Evolutionary conservation across 805 yeast genomes (phyloP).

Genomic region (Myxozyma mucilagina): DNA sequence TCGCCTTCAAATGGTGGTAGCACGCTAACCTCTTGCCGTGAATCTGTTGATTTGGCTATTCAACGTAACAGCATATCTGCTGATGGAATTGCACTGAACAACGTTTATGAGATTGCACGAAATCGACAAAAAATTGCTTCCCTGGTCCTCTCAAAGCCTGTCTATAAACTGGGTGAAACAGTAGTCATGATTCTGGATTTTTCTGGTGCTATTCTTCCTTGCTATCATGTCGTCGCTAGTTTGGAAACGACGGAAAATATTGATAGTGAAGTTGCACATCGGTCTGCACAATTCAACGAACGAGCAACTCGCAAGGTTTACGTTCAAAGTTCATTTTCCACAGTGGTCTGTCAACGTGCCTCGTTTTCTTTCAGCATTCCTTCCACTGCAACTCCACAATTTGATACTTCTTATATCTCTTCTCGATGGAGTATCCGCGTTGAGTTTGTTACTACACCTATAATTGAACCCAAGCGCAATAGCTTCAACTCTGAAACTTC

Average conservation of each 20-base stretch:
- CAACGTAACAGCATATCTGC: slow-evolving; percentile 28
- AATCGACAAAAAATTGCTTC: slow-evolving; percentile 47
- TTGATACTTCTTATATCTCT: slow-evolving; percentile 38
- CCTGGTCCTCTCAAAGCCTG: slow-evolving; percentile 44
- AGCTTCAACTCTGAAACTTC: neutral
- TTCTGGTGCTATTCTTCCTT: slow-evolving; percentile 36
- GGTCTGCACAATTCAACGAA: slow-evolving; percentile 32
- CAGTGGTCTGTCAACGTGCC: slow-evolving; percentile 32
- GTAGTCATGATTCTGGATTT: slow-evolving; percentile 46
- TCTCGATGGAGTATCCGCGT: slow-evolving; percentile 39
- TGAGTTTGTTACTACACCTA: slow-evolving; percentile 37
- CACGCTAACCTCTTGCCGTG: slow-evolving; percentile 24
- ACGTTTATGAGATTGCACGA: slow-evolving; percentile 45
- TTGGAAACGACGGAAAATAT: slow-evolving; percentile 44
- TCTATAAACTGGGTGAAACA: slow-evolving; percentile 40
- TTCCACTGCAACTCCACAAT: slow-evolving; percentile 41
- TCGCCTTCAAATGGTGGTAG: neutral
- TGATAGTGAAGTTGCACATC: slow-evolving; percentile 35
- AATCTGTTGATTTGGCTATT: slow-evolving; percentile 28
- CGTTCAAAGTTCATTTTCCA: slow-evolving; percentile 33
- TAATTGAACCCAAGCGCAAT: slow-evolving; percentile 4
- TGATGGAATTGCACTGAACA: slow-evolving; percentile 24
- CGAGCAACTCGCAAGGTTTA: slow-evolving; percentile 36
- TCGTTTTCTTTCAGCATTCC: slow-evolving; percentile 40
- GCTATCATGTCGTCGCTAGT: slow-evolving; percentile 45